Evolutionary conservation across 805 yeast species (phyloP).

Genomic region (Blastobotrys muscicola): DNA sequence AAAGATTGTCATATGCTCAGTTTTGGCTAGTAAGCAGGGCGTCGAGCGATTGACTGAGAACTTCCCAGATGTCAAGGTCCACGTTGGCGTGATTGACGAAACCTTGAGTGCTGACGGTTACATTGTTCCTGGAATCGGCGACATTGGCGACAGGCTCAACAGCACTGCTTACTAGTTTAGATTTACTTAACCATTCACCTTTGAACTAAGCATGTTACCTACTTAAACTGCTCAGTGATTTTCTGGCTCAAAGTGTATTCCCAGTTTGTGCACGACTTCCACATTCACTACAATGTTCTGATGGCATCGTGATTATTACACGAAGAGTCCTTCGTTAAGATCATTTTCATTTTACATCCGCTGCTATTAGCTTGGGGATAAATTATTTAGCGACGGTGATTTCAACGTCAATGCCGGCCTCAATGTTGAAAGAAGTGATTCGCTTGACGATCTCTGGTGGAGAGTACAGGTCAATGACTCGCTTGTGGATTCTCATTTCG

Average conservation of each 20-base stretch:
- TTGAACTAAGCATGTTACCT: too few relatives aligned
- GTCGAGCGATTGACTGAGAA: slow-evolving; percentile 13
- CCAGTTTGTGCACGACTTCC: too few relatives aligned
- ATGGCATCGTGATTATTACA: background rate
- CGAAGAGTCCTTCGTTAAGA: slow-evolving; percentile 2
- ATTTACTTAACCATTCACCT: too few relatives aligned
- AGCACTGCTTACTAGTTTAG: slow-evolving; percentile 9
- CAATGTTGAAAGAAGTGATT: slow-evolving; percentile 95
- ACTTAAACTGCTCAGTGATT: too few relatives aligned
- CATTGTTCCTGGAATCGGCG: slow-evolving; percentile 28
- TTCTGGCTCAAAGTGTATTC: too few relatives aligned
- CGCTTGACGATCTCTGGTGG: slow-evolving; percentile 89
- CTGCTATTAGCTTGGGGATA: background rate
- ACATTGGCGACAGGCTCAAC: slow-evolving; percentile 26
- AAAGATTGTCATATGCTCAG: slow-evolving; percentile 20
- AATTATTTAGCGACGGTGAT: slow-evolving; percentile 30
- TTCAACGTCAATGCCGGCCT: slow-evolving; percentile 95
- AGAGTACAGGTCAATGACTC: slow-evolving; percentile 96
- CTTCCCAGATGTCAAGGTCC: slow-evolving; percentile 20
- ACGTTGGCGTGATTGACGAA: slow-evolving; percentile 22
- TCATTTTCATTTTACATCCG: slow-evolving; percentile 2
- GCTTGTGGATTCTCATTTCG: slow-evolving; percentile 99
- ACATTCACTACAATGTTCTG: too few relatives aligned
- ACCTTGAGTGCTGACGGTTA: slow-evolving; percentile 20
- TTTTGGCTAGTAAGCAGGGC: slow-evolving; percentile 22